A percentile compares a stretch with the other conserved stretches of the same genome.
Evolutionary conservation across 306 rosid genomes (phyloP).

Genomic region (Medicago lupulina): DNA sequence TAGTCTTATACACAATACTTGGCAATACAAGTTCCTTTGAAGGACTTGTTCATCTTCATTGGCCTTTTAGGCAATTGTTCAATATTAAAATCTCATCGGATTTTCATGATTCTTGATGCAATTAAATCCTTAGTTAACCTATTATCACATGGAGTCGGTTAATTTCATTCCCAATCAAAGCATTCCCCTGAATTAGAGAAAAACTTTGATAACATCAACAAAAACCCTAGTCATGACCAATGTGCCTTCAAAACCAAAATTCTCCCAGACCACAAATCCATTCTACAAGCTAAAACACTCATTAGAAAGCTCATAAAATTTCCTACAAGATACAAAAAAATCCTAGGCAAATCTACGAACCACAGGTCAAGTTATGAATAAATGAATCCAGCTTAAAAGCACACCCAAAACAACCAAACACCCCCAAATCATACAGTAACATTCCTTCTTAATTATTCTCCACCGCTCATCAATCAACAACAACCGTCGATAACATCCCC

Average conservation of each 20-base stretch:
- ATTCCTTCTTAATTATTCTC: slow-evolving; percentile 9
- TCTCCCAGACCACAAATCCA: slow-evolving; percentile 35
- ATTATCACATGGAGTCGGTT: neutral
- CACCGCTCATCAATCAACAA: slow-evolving; percentile 18
- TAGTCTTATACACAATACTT: slow-evolving; percentile 7
- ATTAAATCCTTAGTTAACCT: slow-evolving; percentile 51
- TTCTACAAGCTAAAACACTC: slow-evolving; percentile 18
- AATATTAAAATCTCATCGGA: slow-evolving; percentile 41
- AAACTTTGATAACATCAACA: slow-evolving; percentile 61
- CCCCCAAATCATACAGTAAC: slow-evolving; percentile 3
- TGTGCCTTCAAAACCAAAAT: slow-evolving; percentile 55
- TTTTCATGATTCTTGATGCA: slow-evolving; percentile 52
- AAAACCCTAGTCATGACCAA: slow-evolving; percentile 72
- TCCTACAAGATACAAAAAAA: slow-evolving; percentile 47
- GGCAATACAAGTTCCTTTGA: neutral
- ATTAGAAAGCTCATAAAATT: slow-evolving; percentile 66
- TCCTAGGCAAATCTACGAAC: neutral
- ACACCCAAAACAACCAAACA: slow-evolving; percentile 52
- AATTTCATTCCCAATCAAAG: neutral
- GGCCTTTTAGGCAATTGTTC: slow-evolving; percentile 39
- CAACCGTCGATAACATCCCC: slow-evolving; percentile 54
- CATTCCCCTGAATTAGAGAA: slow-evolving; percentile 49
- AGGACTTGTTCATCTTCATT: slow-evolving; percentile 67
- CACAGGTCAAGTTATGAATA: slow-evolving; percentile 35
- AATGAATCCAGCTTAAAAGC: slow-evolving; percentile 69